These are phyloP conservation scores for Boletellus sp. DNA, from an alignment of 768 basidiomycete genomes.

Conservation along the genomic window DNA sequence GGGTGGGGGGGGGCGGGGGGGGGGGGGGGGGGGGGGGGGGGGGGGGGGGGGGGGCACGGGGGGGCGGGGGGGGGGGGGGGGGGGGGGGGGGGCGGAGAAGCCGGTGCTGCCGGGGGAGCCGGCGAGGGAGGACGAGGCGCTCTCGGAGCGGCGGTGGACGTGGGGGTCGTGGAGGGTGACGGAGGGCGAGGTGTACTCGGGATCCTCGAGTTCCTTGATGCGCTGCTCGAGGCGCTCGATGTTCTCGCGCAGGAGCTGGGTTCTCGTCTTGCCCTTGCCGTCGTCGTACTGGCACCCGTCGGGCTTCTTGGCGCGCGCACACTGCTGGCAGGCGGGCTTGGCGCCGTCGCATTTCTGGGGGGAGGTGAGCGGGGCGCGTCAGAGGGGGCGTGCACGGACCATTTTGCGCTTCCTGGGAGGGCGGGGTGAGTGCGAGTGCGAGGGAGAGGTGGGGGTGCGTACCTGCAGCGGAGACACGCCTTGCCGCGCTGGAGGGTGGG, in stretches of 20 bases:
- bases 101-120: slow-evolving; percentile 51
- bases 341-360: slow-evolving; percentile 69
- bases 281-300: slow-evolving; percentile 80
- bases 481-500: slow-evolving; percentile 61
- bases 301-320: slow-evolving; percentile 70
- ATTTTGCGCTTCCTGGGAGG: slow-evolving; percentile 63
- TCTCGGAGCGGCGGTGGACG: slow-evolving; percentile 37
- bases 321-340: slow-evolving; percentile 79
- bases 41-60: no score
- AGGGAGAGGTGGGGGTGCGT: slow-evolving; percentile 16
- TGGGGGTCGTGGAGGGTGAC: slow-evolving; percentile 72
- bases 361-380: slow-evolving; percentile 10
- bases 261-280: slow-evolving; percentile 79
- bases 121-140: slow-evolving; percentile 48
- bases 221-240: slow-evolving; percentile 69
- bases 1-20: no score
- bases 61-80: slow-evolving; percentile 53
- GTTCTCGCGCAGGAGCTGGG: slow-evolving; percentile 74
- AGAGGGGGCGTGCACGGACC: slow-evolving; percentile 34
- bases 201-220: slow-evolving; percentile 71
- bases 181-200: slow-evolving; percentile 65
- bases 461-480: slow-evolving; percentile 73
- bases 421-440: slow-evolving; percentile 9
- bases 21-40: no score
- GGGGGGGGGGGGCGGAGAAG: slow-evolving; percentile 52